Evolutionary conservation across 768 basidiomycete species (phyloP).

Genomic region (Coprinellus aureogranulatus): DNA sequence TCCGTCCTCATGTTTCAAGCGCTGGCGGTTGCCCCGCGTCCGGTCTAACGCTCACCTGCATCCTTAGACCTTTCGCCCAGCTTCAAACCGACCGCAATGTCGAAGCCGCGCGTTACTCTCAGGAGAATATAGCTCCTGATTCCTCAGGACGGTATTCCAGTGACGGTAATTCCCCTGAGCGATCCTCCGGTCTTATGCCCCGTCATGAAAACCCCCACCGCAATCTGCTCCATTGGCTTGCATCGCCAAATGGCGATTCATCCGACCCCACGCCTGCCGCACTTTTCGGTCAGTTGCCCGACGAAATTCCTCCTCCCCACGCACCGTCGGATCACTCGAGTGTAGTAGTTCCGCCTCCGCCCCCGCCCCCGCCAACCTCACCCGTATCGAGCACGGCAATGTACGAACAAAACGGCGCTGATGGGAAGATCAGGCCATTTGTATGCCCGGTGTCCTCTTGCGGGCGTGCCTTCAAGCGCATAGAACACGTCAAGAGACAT

Average conservation of each 20-base stretch:
- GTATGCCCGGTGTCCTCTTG: constrained; percentile 88
- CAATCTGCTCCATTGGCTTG: constrained; percentile 3
- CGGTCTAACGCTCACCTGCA: no score
- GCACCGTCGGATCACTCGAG: constrained; percentile 2
- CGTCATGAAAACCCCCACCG: constrained; percentile 17
- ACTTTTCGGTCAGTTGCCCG: constrained; percentile 3
- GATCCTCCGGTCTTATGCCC: constrained; percentile 13
- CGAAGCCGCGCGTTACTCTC: no score
- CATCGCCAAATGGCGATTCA: background rate
- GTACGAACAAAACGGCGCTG: constrained; percentile 28
- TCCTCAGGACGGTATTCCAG: constrained; percentile 12
- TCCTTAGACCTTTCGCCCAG: no score
- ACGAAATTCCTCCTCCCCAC: background rate
- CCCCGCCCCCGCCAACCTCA: constrained; percentile 1
- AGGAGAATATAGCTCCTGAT: no score
- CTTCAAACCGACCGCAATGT: no score
- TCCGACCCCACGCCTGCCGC: background rate
- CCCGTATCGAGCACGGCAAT: constrained; percentile 20
- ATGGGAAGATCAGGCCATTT: constrained; percentile 60
- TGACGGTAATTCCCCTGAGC: constrained; percentile 9
- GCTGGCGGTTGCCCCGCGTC: no score
- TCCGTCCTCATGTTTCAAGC: no score
- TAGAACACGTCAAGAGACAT: constrained; percentile 89
- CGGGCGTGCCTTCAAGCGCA: constrained; percentile 83
- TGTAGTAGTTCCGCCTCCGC: constrained; percentile 3